These are phyloP conservation scores for Fusarium anthophilum DNA, from an alignment of 2,329 filamentous ascomycete genomes.

Conservation along the genomic window DNA sequence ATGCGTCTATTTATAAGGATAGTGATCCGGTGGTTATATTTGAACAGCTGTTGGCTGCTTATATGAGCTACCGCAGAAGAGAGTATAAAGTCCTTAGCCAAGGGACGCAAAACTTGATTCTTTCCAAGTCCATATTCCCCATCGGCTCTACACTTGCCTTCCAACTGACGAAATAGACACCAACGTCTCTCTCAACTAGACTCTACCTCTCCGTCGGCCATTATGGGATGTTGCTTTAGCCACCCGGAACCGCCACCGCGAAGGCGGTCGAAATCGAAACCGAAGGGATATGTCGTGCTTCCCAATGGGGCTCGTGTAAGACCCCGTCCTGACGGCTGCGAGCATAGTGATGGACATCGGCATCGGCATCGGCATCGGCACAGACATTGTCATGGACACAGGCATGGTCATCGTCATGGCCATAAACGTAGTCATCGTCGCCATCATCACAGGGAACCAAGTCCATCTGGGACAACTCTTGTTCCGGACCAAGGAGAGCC, in stretches of 20 bases:
- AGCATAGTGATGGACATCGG: neutral
- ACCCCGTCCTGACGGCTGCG: neutral
- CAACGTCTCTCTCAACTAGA: neutral
- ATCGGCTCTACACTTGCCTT: neutral
- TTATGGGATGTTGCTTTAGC: conserved; percentile 22
- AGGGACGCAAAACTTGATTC: neutral
- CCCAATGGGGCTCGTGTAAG: neutral
- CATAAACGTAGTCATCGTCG: neutral
- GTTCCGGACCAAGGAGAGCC: neutral
- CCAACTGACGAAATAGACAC: neutral
- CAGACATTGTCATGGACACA: neutral
- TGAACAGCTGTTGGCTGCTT: neutral
- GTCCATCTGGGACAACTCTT: neutral
- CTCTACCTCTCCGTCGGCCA: neutral
- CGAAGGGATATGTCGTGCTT: neutral
- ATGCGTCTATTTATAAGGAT: neutral
- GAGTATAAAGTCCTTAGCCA: neutral
- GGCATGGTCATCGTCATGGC: neutral
- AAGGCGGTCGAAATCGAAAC: neutral
- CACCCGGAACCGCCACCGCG: neutral
- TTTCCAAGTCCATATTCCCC: neutral
- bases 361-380: neutral
- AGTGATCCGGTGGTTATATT: neutral
- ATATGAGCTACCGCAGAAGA: neutral
- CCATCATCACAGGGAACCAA: neutral